A percentile compares a stretch with the other conserved stretches of the same genome.
phyloP scores from a whole-genome alignment of 2,329 filamentous ascomycete genomes.

The Dactylonectria estremocensis region DNA sequence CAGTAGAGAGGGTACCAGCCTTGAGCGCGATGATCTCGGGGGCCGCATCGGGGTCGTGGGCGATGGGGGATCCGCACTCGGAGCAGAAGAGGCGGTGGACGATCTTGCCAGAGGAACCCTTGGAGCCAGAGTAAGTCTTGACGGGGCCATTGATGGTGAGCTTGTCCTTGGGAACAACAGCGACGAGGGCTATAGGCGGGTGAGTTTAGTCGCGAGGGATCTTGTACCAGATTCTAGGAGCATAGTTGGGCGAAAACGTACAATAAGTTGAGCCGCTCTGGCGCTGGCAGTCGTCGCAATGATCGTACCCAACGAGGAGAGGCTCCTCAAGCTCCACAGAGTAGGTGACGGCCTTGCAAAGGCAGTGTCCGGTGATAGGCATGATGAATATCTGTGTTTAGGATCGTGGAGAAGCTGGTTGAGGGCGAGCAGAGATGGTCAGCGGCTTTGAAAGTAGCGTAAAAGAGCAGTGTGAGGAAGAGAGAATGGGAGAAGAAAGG shows the following conservation, averaged over 20 bases:
- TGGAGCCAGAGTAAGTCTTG: conserved; percentile 73
- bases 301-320: conserved; percentile 75
- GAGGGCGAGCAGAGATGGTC: conserved; percentile 13
- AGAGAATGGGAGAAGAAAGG: conserved; percentile 8
- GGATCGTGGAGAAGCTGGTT: conserved; percentile 22
- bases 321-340: conserved; percentile 67
- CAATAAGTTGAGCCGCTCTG: conserved; percentile 79
- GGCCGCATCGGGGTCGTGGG: conserved; percentile 80
- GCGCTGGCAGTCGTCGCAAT: conserved; percentile 82
- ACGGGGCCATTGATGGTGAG: conserved; percentile 74
- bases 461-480: background rate
- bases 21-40: conserved; percentile 79
- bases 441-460: conserved; percentile 17
- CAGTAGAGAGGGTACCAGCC: conserved; percentile 74
- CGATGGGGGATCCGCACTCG: conserved; percentile 79
- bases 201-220: conserved; percentile 18
- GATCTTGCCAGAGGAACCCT: conserved; percentile 72
- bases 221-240: background rate
- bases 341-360: conserved; percentile 82
- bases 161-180: conserved; percentile 77
- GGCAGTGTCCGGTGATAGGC: conserved; percentile 79
- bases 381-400: conserved; percentile 60
- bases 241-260: conserved; percentile 52
- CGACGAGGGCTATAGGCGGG: conserved; percentile 70
- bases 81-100: conserved; percentile 80